phyloP scores from a whole-genome alignment of 176 grass and related monocot genomes.

The Alopecurus myosuroides region DNA sequence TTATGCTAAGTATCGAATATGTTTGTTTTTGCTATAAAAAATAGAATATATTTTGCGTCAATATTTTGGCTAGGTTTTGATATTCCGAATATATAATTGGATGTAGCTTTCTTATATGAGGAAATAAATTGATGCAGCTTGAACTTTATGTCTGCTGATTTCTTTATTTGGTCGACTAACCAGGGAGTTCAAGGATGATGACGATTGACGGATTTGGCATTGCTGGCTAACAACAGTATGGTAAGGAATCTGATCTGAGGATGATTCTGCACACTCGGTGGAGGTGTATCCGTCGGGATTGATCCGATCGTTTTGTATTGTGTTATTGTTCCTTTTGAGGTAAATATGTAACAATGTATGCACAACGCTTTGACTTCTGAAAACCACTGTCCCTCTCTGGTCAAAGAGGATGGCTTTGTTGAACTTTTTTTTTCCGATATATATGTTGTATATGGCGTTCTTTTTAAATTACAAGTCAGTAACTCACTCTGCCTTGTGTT shows the following conservation, averaged over 20 bases:
- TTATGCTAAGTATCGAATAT: not conserved
- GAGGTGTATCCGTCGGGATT: conserved; percentile 14
- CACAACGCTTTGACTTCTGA: not conserved
- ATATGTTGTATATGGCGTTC: not conserved
- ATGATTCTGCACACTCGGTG: not conserved
- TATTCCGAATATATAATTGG: not conserved
- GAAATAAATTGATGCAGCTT: not conserved
- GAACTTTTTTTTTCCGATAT: not conserved
- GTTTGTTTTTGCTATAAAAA: too few species aligned
- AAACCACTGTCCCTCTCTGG: not conserved
- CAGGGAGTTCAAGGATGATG: conserved; percentile 39
- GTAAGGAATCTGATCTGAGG: conserved; percentile 3
- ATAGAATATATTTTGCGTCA: too few species aligned
- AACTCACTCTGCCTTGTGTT: not conserved
- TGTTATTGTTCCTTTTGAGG: not conserved
- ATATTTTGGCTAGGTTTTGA: not conserved
- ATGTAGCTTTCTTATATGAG: not conserved
- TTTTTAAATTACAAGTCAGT: not conserved
- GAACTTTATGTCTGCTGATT: conserved; percentile 1
- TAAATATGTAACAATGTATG: conserved; percentile 22
- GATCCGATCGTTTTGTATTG: conserved; percentile 28
- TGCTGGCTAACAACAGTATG: not conserved
- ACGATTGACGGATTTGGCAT: conserved; percentile 4
- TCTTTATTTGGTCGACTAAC: not conserved
- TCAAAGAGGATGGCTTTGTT: not conserved